Conservation (phyloP, 805 yeast species). For the Teunomyces panamensis region DNA sequence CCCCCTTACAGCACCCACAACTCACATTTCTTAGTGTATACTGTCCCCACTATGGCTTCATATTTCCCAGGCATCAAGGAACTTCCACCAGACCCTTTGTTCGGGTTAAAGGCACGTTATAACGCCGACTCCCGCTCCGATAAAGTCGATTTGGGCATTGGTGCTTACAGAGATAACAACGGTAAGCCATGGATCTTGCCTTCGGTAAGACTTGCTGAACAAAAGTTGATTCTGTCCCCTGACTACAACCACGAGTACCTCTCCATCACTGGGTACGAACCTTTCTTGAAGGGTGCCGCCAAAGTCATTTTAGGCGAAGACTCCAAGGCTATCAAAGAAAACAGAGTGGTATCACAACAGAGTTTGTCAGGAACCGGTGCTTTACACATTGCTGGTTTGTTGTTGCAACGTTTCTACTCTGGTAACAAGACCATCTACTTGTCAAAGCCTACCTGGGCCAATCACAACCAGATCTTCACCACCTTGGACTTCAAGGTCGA, state of each 20-base stretch:
- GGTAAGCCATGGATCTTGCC: conserved; percentile 75
- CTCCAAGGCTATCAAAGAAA: conserved; percentile 48
- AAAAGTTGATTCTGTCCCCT: conserved; percentile 53
- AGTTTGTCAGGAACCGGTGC: conserved; percentile 90
- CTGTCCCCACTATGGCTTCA: conserved; percentile 23
- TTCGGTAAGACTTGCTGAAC: conserved; percentile 68
- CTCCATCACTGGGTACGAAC: conserved; percentile 73
- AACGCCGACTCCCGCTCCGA: conserved; percentile 52
- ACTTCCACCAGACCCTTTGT: conserved; percentile 84
- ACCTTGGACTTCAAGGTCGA: conserved; percentile 64
- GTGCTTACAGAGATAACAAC: conserved; percentile 68
- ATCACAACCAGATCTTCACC: conserved; percentile 82
- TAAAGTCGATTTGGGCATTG: conserved; percentile 86
- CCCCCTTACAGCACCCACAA: not conserved
- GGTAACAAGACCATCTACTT: conserved; percentile 55
- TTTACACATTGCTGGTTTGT: conserved; percentile 79
- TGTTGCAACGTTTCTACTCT: conserved; percentile 52
- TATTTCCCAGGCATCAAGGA: conserved; percentile 51
- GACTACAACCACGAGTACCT: conserved; percentile 83
- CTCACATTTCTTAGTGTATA: conserved; percentile 3
- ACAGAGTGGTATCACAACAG: conserved; percentile 62
- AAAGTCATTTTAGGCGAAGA: conserved; percentile 67
- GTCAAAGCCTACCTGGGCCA: conserved; percentile 96
- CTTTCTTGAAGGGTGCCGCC: conserved; percentile 68
- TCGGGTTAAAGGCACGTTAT: conserved; percentile 72